These are phyloP conservation scores for Cercospora sp. DNA, from an alignment of 2,329 filamentous ascomycete species.

Conservation along the genomic window DNA sequence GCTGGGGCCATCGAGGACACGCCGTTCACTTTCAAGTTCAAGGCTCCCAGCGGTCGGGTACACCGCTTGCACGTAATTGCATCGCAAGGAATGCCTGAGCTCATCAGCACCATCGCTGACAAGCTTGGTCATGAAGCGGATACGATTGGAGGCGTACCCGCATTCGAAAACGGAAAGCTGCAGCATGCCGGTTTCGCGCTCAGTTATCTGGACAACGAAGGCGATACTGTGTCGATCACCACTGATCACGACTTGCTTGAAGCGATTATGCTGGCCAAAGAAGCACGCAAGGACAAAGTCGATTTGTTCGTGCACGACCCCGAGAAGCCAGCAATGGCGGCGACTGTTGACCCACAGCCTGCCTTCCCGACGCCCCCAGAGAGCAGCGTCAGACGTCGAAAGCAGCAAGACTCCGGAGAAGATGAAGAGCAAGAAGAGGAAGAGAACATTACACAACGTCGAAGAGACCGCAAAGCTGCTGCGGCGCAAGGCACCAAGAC, in stretches of 20 bases:
- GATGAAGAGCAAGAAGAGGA: conserved; percentile 54
- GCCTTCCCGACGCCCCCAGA: conserved; percentile 55
- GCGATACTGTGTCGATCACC: conserved; percentile 94
- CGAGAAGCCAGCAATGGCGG: conserved; percentile 76
- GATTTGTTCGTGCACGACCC: conserved; percentile 96
- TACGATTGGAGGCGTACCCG: conserved; percentile 76
- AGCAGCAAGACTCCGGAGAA: conserved; percentile 53
- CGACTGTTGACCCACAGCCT: conserved; percentile 61
- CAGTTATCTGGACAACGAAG: conserved; percentile 95
- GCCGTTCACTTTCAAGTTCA: conserved; percentile 98
- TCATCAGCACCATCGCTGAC: conserved; percentile 72
- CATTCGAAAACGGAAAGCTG: conserved; percentile 75
- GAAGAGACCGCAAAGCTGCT: conserved; percentile 24
- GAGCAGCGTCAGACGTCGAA: conserved; percentile 50
- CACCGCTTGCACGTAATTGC: conserved; percentile 86
- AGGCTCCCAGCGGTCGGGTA: conserved; percentile 90
- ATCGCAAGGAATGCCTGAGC: conserved; percentile 74
- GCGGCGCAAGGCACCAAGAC: conserved; percentile 51
- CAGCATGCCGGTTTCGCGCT: conserved; percentile 79
- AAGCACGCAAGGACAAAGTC: conserved; percentile 81
- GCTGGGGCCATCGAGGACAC: conserved; percentile 64
- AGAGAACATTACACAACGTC: conserved; percentile 37
- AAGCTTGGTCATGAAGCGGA: conserved; percentile 87
- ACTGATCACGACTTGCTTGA: conserved; percentile 91
- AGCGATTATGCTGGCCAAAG: conserved; percentile 79